Base-by-base conservation (phyloP, 345 rosid species). In the Excoecaria agallocha region DNA sequence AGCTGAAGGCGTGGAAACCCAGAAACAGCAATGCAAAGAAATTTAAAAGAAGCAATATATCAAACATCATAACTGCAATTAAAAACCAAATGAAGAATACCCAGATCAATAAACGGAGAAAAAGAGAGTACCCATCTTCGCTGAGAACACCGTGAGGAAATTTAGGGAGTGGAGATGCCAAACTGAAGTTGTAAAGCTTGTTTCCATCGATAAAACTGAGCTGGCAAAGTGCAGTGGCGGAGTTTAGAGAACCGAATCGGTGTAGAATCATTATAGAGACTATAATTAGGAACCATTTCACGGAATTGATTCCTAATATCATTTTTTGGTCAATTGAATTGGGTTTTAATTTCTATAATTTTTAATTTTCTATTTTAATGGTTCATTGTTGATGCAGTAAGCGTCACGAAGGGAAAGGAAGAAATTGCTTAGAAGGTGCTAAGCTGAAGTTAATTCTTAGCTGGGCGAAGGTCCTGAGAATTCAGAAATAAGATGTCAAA, bases 91-190 rank as follows among this genome's bases (percentile, higher is more conserved):
- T 59, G 17, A 35, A 17, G 20, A 55, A 50, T 22, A 55, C 55
- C 77, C 78, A 79, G 79, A 79, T 78, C 75, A 56, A 65, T 35
- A 74, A 79, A 56, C 46, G 13, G 59, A 68, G 58, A 55, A 43
- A 63, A 43, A 61, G 72, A 46, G 51, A 72, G 82, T 88, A 91
- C 99, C 98, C 98, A 82, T 95, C 99, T 87, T 95, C 99, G 85
- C 97, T 93, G 81, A 90, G 97, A 67, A 82, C 85, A 38, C 98
- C 99, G 37, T 93, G 98, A 75, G 99, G 98, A 37, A 77, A 89
- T 6, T 80, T 85, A 0, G 87, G 84, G 59, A 86, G 71, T 61
- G 94, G 86, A 78, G 97, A 85, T 12, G 87, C 82, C 87, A 95
- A 83, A 85, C 83, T 90, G 83, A 89, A 95, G 84, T 80, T 78